Percentiles rank a stretch among this genome's conserved stretches.
These are phyloP conservation scores for Fusarium scirpi DNA, from an alignment of 2,329 filamentous ascomycete genomes.

Conservation along the genomic window DNA sequence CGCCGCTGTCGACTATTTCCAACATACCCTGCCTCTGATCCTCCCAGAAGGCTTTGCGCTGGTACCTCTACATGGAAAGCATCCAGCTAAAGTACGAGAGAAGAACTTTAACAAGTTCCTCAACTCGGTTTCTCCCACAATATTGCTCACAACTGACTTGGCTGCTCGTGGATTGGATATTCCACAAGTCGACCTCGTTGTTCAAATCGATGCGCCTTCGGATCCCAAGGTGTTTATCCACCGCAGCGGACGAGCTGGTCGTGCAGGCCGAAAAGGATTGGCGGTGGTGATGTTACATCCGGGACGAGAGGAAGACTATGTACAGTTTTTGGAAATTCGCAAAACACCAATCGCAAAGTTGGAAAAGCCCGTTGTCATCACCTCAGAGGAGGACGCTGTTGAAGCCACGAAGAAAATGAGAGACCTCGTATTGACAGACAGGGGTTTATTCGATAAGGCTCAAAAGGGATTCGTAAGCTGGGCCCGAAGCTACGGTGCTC, in stretches of 20 bases:
- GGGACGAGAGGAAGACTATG: constrained; percentile 89
- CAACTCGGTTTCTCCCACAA: constrained; percentile 77
- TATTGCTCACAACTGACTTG: constrained; percentile 93
- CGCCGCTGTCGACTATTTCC: constrained; percentile 94
- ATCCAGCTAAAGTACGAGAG: constrained; percentile 85
- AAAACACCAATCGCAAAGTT: constrained; percentile 84
- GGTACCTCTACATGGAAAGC: constrained; percentile 90
- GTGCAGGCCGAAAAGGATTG: constrained; percentile 87
- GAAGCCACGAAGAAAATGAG: constrained; percentile 71
- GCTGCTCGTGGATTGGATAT: constrained; percentile 93
- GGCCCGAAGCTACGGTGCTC: constrained; percentile 91
- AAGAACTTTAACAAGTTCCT: constrained; percentile 89
- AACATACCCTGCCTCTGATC: constrained; percentile 79
- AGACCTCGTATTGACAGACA: constrained; percentile 63
- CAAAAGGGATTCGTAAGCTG: constrained; percentile 94
- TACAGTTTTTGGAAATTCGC: constrained; percentile 85
- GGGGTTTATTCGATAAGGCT: constrained; percentile 82
- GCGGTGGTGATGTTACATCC: constrained; percentile 88
- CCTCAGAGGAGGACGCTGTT: constrained; percentile 72
- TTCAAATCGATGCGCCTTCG: constrained; percentile 85
- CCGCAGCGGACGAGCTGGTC: constrained; percentile 87
- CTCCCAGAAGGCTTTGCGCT: constrained; percentile 76
- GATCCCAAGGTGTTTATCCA: constrained; percentile 97
- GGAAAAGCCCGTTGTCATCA: constrained; percentile 64
- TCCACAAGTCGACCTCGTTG: constrained; percentile 88